Base-by-base conservation (phyloP, 495 filamentous ascomycete genomes). In the Penicillium bovifimosum region DNA sequence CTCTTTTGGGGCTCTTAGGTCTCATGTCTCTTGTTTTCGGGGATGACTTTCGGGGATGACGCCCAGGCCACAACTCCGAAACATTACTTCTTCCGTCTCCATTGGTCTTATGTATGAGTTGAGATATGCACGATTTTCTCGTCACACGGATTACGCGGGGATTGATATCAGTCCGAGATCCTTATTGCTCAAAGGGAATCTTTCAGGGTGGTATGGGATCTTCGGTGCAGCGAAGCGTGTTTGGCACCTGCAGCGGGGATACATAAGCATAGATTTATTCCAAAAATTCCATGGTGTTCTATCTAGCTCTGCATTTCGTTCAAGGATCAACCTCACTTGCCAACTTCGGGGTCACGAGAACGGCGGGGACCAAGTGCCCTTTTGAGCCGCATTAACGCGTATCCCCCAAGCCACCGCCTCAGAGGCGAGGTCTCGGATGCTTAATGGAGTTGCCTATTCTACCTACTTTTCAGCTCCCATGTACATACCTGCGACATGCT, bases 121-220 rank as follows among this genome's bases (percentile, higher is more conserved):
- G n/a, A n/a, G n/a, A n/a, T 16, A 36, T 36, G n/a, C 9, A 17
- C n/a, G 8, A 17, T 43, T 26, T 26, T 29, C 41, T 43, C 41
- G 41, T 43, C n/a, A 43, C 24, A 29, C 45, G 45, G 45, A 36
- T 27, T 47, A 47, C 20, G 45, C 20, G 45, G 45, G 32, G 31
- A 24, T 24, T 35, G 7, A 29, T 42, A 42, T 24, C 24, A 9
- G 26, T 41, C 11, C 26, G 13, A 20, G 18, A 2, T 26, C n/a
- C 13, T 24, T 7, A 41, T 9, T 5, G 34, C 14, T 6, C 31
- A 35, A 24, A 24, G 20, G 20, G 20, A 24, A 35, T 17, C 26
- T 16, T 26, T 34, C 31, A 34, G 43, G 29, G 32, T 47, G 29
- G 18, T 13, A 47, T 35, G 20, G 45, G 41, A 43, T 43, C 24